Percentiles rank a stretch among this genome's conserved stretches.
Conservation (phyloP, 345 rosid species). For the Pistacia atlantica region DNA sequence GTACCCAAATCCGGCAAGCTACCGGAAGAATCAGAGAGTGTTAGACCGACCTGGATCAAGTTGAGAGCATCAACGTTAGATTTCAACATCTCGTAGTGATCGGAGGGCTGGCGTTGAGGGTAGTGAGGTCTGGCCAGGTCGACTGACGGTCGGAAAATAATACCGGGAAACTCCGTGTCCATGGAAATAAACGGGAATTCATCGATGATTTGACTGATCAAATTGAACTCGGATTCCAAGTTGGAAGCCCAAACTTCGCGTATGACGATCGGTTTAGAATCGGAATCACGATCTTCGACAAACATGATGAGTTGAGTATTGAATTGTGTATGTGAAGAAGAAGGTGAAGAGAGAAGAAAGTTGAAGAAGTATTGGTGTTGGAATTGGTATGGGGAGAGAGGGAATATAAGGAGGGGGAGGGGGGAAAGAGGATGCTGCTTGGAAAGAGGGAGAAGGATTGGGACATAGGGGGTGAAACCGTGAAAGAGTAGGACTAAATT, state of each 20-base stretch:
- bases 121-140: slow-evolving; percentile 18
- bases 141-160: slow-evolving; percentile 44
- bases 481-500: not conserved
- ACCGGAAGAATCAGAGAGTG: slow-evolving; percentile 59
- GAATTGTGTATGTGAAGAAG: too few species aligned
- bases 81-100: slow-evolving; percentile 69
- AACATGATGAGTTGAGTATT: not conserved
- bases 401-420: not conserved
- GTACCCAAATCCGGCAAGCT: slow-evolving; percentile 65
- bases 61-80: slow-evolving; percentile 78
- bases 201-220: slow-evolving; percentile 61
- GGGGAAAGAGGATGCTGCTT: not conserved
- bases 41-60: slow-evolving; percentile 86
- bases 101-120: slow-evolving; percentile 44
- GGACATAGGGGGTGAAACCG: not conserved
- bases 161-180: slow-evolving; percentile 93
- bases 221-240: slow-evolving; percentile 61
- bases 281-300: not conserved
- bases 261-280: slow-evolving; percentile 37
- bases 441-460: slow-evolving; percentile 3
- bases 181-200: slow-evolving; percentile 67
- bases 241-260: slow-evolving; percentile 83
- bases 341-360: too few species aligned
- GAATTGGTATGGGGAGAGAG: not conserved
- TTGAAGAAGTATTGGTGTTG: not conserved